Evolutionary conservation across 2,329 filamentous ascomycete genomes (phyloP).

Genomic region (Orbilia javanica): DNA sequence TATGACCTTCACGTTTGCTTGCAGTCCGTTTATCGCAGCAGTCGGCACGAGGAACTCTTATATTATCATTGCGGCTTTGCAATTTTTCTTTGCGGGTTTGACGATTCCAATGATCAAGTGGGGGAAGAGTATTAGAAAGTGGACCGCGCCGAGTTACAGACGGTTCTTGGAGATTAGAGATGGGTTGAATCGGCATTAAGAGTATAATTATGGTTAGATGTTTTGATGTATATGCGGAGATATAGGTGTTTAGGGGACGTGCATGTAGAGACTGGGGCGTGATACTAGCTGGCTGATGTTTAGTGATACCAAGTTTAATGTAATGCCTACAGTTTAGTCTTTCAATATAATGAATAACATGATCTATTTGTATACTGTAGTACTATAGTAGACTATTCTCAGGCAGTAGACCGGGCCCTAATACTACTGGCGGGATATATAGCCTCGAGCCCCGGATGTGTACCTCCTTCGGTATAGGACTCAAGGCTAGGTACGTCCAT

Average conservation of each 20-base stretch:
- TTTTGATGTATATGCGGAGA: background rate
- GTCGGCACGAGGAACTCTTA: conserved; percentile 68
- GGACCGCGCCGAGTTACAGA: conserved; percentile 68
- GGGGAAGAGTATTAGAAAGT: conserved; percentile 69
- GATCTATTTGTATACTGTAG: background rate
- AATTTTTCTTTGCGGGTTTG: conserved; percentile 69
- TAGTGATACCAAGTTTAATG: background rate
- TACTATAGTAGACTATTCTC: background rate
- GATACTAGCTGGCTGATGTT: background rate
- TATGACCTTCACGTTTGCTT: conserved; percentile 71
- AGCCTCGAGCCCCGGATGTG: too few relatives aligned
- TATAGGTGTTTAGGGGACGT: background rate
- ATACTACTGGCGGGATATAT: too few relatives aligned
- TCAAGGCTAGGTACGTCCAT: too few relatives aligned
- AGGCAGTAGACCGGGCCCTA: too few relatives aligned
- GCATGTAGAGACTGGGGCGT: background rate
- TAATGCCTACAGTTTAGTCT: background rate
- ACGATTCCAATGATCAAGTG: conserved; percentile 71
- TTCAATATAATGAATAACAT: background rate
- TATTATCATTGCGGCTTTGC: conserved; percentile 69
- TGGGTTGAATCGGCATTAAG: conserved; percentile 61
- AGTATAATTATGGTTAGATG: background rate
- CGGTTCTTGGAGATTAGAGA: conserved; percentile 69
- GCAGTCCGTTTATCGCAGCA: conserved; percentile 68
- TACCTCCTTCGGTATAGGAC: too few relatives aligned